Base-by-base conservation (phyloP, 2,329 filamentous ascomycete species). In the Cladosporium velox region DNA sequence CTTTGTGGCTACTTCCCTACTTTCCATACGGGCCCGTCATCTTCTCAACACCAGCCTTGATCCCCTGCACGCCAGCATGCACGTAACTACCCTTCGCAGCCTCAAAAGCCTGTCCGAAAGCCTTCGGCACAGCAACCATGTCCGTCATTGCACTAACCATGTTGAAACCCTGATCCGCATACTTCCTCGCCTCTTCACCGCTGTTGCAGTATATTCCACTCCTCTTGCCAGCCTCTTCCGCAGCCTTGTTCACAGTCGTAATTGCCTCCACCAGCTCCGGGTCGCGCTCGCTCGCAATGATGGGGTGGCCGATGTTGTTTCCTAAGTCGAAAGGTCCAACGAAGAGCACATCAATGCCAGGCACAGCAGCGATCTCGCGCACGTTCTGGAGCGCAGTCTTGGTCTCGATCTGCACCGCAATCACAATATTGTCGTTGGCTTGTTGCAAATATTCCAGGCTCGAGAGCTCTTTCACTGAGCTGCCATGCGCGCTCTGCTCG, bases 311-410 rank as follows among this genome's bases (percentile, higher is more conserved):
- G 59, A 87, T 86, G 62, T 84, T 85, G 71, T 86, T 87, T 26
- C 85, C 85, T 0, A 86, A 76, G 74, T 86, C 85, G 74, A 83
- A 85, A 2, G 84, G 85, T 0, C 85, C 84, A 62, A 86, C 80
- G 30, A 86, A 79, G 5, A 86, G 74, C 28, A 83, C 81, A 66
- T 86, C 84, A 8, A 86, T 80, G 1, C 84, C 84, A 1, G 81
- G 79, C 3, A 86, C 77, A 11, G 80, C 79, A 12, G 84, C 84
- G 64, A 86, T 86, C 63, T 81, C 82, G 30, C 80, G 77, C 18
- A 82, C 78, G 38, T 72, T 73, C 44, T 75, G 73, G 18, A 82
- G 70, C 0, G 80, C 81, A 18, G 77, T 76, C 6, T 73, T 73
- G 3, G 80, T 83, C 67, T 83, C 81, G 59, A 83, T 82, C 69